These are phyloP conservation scores for Camelina laxa DNA, from an alignment of 345 rosid genomes.

Conservation along the genomic window DNA sequence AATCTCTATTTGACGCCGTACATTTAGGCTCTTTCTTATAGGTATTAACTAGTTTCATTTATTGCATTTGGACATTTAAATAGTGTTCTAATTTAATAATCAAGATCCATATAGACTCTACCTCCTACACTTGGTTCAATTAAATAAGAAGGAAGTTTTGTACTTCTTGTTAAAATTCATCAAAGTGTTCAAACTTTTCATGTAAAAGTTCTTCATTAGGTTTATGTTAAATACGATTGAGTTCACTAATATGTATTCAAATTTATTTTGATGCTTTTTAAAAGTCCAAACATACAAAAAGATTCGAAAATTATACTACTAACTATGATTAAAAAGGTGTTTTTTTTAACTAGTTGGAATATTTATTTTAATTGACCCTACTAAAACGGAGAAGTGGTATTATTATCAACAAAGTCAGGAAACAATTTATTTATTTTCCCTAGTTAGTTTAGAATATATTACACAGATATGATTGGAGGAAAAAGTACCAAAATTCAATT, in stretches of 20 bases:
- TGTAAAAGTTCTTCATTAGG: neutral
- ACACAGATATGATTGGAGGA: conserved; percentile 41
- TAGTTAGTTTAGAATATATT: conserved; percentile 22
- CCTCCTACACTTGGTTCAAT: conserved; percentile 19
- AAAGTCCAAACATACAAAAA: neutral
- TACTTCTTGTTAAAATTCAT: neutral
- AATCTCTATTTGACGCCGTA: conserved; percentile 51
- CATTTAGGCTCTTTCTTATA: conserved; percentile 45
- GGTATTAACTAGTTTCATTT: conserved; percentile 18
- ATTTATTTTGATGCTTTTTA: neutral
- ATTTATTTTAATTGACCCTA: conserved; percentile 15
- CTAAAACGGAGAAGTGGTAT: conserved; percentile 24
- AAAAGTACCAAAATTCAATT: conserved; percentile 31
- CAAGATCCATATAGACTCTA: conserved; percentile 25
- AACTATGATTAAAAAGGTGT: neutral
- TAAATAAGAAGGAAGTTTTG: neutral
- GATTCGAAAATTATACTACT: neutral
- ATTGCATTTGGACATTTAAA: conserved; percentile 32
- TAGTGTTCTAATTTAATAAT: conserved; percentile 18
- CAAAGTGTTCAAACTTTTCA: conserved; percentile 1
- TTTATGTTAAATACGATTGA: neutral
- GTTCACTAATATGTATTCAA: neutral
- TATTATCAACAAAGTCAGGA: conserved; percentile 38
- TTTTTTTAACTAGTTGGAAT: conserved; percentile 14
- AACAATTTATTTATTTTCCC: neutral